Conservation (phyloP, 2,329 filamentous ascomycete genomes). For the Cytospora piceae region DNA sequence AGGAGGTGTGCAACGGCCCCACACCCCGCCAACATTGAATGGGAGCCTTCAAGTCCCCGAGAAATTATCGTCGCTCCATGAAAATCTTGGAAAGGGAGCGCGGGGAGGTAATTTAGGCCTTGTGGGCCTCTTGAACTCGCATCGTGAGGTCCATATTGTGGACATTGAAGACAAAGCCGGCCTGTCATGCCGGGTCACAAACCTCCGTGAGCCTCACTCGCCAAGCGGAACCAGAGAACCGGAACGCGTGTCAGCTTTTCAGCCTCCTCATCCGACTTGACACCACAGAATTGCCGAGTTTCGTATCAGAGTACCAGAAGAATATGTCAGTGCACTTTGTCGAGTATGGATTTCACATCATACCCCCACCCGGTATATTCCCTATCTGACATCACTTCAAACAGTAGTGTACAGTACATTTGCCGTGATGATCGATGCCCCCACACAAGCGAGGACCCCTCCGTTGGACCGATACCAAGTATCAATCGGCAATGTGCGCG, state of each 20-base stretch:
- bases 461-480: neutral
- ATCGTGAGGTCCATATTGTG: neutral
- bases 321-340: constrained; percentile 1
- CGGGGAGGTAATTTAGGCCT: neutral
- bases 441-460: neutral
- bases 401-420: neutral
- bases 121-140: no score
- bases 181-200: neutral
- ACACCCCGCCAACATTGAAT: constrained; percentile 9
- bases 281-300: constrained; percentile 12
- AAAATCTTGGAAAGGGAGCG: neutral
- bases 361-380: constrained; percentile 17
- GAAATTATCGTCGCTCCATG: constrained; percentile 15
- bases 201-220: neutral
- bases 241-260: constrained; percentile 18
- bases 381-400: constrained; percentile 27
- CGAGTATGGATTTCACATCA: neutral
- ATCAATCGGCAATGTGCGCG: neutral
- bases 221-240: constrained; percentile 23
- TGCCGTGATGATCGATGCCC: constrained; percentile 2
- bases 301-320: neutral
- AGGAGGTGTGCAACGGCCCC: constrained; percentile 2
- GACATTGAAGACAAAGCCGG: no score
- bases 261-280: neutral
- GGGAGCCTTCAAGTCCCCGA: neutral